phyloP scores from a whole-genome alignment of 31 red algal genomes.

The Porphyra umbilicalis region DNA sequence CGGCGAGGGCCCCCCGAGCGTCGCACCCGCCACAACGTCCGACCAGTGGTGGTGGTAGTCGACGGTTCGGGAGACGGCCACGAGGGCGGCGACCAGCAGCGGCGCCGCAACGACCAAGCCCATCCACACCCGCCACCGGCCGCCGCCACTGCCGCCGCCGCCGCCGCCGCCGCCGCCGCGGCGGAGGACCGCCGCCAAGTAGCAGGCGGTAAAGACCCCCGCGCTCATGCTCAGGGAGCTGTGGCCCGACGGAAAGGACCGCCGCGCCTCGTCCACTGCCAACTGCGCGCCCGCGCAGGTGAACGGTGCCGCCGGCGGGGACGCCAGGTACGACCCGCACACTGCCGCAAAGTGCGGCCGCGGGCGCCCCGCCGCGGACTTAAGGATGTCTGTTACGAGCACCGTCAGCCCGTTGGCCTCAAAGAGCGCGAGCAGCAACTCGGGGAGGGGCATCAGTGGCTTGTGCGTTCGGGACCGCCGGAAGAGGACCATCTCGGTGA shows the following conservation, averaged over 20 bases:
- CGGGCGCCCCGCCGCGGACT: conserved; percentile 58
- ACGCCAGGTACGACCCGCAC: conserved; percentile 38
- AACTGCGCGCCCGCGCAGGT: conserved; percentile 41
- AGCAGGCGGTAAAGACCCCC: conserved; percentile 24
- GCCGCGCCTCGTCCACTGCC: conserved; percentile 61
- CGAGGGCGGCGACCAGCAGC: conserved; percentile 21
- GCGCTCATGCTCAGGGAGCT: conserved; percentile 48
- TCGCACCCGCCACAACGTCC: conserved; percentile 62
- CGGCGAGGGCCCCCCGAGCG: conserved; percentile 11
- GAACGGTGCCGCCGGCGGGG: background rate
- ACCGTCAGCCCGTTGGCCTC: conserved; percentile 66
- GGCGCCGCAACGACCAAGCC: conserved; percentile 19
- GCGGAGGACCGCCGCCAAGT: conserved; percentile 23
- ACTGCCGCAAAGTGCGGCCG: conserved; percentile 75
- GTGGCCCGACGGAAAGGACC: conserved; percentile 89
- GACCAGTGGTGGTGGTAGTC: conserved; percentile 89
- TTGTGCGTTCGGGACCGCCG: background rate
- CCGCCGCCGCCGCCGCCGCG: conserved; percentile 8
- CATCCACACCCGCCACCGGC: background rate
- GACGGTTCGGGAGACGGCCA: conserved; percentile 50
- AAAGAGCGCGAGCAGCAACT: conserved; percentile 30
- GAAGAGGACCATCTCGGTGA: background rate
- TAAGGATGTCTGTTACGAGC: conserved; percentile 52
- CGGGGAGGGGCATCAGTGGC: background rate
- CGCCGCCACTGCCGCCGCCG: conserved; percentile 26